Evolutionary conservation across 2,329 filamentous ascomycete genomes (phyloP).

Genomic region (Talaromyces atroroseus): DNA sequence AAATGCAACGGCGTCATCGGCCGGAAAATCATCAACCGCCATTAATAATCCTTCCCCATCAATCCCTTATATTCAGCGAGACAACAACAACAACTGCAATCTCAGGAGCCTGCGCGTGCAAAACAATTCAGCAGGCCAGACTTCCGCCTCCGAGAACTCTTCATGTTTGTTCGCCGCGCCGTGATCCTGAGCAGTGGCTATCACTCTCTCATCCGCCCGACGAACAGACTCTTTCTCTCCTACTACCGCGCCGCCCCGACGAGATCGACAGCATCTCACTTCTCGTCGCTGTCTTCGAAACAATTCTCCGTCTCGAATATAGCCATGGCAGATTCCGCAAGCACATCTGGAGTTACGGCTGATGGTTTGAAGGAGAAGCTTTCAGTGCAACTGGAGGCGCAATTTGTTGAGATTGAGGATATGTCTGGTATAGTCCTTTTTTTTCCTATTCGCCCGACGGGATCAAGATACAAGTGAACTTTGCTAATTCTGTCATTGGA

Average conservation of each 20-base stretch:
- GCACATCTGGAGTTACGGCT: constrained; percentile 63
- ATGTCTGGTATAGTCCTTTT: constrained; percentile 67
- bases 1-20: constrained; percentile 9
- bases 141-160: constrained; percentile 14
- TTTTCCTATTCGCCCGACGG: constrained; percentile 5
- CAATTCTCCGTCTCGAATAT: constrained; percentile 30
- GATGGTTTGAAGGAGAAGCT: constrained; percentile 65
- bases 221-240: constrained; percentile 13
- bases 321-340: constrained; percentile 43
- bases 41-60: not conserved
- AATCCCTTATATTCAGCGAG: not conserved
- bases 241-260: constrained; percentile 10
- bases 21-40: constrained; percentile 2
- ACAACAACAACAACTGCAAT: not conserved
- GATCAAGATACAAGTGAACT: not conserved
- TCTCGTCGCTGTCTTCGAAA: constrained; percentile 32
- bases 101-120: not conserved
- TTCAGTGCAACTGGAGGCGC: constrained; percentile 63
- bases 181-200: constrained; percentile 35
- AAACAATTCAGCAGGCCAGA: not conserved
- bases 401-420: constrained; percentile 82
- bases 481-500: not conserved
- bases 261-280: constrained; percentile 16
- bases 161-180: constrained; percentile 35
- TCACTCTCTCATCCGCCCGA: constrained; percentile 32